These are phyloP conservation scores for Fusarium pseudonygamai DNA, from an alignment of 2,329 filamentous ascomycete species.

Conservation along the genomic window DNA sequence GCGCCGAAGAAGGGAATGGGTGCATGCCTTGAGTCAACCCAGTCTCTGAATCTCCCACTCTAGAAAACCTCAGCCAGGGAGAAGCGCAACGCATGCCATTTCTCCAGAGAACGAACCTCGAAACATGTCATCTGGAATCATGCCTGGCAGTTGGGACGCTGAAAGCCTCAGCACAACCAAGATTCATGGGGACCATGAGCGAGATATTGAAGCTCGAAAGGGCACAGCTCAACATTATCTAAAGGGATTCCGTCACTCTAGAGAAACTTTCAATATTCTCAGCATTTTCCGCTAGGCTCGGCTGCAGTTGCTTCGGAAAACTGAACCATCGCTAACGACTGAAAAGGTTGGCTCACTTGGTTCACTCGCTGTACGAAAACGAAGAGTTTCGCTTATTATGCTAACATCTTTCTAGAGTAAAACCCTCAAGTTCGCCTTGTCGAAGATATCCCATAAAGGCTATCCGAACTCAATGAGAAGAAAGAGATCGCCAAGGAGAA, in stretches of 20 bases:
- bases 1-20: neutral
- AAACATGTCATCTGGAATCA: slow-evolving; percentile 8
- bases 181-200: neutral
- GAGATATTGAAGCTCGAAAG: neutral
- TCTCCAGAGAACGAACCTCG: slow-evolving; percentile 30
- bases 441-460: slow-evolving; percentile 33
- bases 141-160: slow-evolving; percentile 14
- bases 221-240: neutral
- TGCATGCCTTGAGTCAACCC: neutral
- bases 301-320: neutral
- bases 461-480: slow-evolving; percentile 31
- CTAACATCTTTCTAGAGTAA: slow-evolving; percentile 26
- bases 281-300: slow-evolving; percentile 22
- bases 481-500: slow-evolving; percentile 47
- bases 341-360: slow-evolving; percentile 34
- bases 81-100: slow-evolving; percentile 12
- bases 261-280: neutral
- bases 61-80: slow-evolving; percentile 8
- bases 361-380: slow-evolving; percentile 24
- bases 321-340: slow-evolving; percentile 7
- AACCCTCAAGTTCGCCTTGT: slow-evolving; percentile 31
- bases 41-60: neutral
- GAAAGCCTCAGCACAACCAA: slow-evolving; percentile 3
- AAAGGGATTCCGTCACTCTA: slow-evolving; percentile 22
- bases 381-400: slow-evolving; percentile 8